These are phyloP conservation scores for Nitzschia putrida DNA, from an alignment of 108 stramenopile species.

Conservation along the genomic window DNA sequence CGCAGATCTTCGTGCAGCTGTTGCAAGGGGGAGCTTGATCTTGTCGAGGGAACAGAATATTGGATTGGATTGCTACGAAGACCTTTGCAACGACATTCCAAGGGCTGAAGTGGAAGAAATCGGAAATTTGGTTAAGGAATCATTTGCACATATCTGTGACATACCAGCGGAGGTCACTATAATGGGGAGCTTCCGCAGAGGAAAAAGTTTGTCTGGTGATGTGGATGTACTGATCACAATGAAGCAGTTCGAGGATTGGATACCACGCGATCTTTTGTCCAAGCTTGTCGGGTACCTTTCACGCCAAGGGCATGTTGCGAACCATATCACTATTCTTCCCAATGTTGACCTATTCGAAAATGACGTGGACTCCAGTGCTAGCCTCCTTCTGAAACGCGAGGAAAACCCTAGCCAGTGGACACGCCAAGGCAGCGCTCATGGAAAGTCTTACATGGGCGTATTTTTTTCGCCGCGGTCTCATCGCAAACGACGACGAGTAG, in stretches of 20 bases:
- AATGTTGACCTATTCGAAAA: background rate
- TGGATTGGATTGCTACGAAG: slow-evolving; percentile 44
- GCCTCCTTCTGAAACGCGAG: background rate
- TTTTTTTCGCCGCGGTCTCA: slow-evolving; percentile 18
- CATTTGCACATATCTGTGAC: slow-evolving; percentile 9
- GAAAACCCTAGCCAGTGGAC: background rate
- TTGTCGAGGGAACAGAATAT: slow-evolving; percentile 19
- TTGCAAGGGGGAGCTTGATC: slow-evolving; percentile 6
- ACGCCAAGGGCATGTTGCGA: slow-evolving; percentile 29
- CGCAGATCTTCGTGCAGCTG: slow-evolving; percentile 14
- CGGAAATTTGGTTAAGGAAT: slow-evolving; percentile 16
- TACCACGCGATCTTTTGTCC: slow-evolving; percentile 18
- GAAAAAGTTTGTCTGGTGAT: slow-evolving; percentile 31
- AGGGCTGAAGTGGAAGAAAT: slow-evolving; percentile 38
- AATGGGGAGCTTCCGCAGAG: slow-evolving; percentile 47
- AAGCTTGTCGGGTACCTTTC: slow-evolving; percentile 15
- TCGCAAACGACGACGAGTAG: slow-evolving; percentile 28
- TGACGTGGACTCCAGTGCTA: background rate
- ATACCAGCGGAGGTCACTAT: slow-evolving; percentile 14
- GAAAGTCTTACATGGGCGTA: slow-evolving; percentile 32
- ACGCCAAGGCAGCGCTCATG: background rate
- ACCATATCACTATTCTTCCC: slow-evolving; percentile 26
- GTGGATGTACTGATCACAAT: slow-evolving; percentile 32
- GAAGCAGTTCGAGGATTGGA: slow-evolving; percentile 5
- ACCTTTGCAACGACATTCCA: slow-evolving; percentile 32